phyloP scores from a whole-genome alignment of 176 grass and related monocot species.

The Chloris gayana region DNA sequence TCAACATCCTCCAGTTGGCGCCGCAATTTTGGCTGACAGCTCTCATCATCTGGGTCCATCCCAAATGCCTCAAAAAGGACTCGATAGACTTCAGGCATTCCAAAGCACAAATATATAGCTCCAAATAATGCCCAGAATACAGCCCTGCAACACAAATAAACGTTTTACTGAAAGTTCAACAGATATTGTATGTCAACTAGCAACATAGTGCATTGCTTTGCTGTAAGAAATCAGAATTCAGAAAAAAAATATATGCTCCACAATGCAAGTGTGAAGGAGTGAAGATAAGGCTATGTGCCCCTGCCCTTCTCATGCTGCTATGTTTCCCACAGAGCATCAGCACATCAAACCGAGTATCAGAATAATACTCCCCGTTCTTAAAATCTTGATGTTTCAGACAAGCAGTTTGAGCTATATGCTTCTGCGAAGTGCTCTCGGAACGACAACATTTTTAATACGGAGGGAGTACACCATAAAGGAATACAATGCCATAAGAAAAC shows the following conservation, averaged over 20 bases:
- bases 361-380: too few relatives aligned
- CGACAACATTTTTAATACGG: too few relatives aligned
- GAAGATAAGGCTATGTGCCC: not conserved
- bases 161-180: not conserved
- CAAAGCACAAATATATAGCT: slow-evolving; percentile 99
- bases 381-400: too few relatives aligned
- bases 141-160: slow-evolving; percentile 55
- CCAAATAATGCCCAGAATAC: slow-evolving; percentile 99
- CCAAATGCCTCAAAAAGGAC: slow-evolving; percentile 97
- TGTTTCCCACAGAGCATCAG: not conserved
- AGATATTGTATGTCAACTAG: not conserved
- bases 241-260: slow-evolving; percentile 6
- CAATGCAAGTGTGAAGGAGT: not conserved
- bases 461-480: not conserved
- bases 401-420: too few relatives aligned
- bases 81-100: slow-evolving; percentile 97
- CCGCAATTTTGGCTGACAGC: slow-evolving; percentile 86
- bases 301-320: not conserved
- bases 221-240: not conserved
- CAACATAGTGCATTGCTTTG: not conserved
- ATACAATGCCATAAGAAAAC: not conserved
- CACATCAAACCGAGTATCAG: not conserved
- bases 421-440: too few relatives aligned
- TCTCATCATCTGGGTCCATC: slow-evolving; percentile 91
- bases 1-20: slow-evolving; percentile 97